A percentile compares a stretch with the other conserved stretches of the same genome.
Evolutionary conservation across 2,329 filamentous ascomycete species (phyloP).

Genomic region (Juglanconis oblonga): DNA sequence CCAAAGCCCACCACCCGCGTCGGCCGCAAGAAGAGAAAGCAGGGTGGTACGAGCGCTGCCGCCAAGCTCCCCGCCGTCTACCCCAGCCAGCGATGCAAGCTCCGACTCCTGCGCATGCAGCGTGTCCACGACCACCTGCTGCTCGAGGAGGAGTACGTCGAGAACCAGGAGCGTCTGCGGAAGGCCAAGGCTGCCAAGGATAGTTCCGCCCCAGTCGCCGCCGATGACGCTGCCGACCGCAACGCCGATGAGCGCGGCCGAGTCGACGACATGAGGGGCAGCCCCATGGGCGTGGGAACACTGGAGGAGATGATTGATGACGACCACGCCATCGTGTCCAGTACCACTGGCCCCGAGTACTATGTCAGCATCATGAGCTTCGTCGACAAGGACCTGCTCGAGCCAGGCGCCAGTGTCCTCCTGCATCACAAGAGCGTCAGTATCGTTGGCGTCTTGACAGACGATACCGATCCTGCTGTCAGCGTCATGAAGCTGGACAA

Average conservation of each 20-base stretch:
- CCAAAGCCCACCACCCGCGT: conserved; percentile 95
- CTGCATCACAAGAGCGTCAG: conserved; percentile 98
- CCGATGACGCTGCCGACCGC: conserved; percentile 74
- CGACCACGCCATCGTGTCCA: conserved; percentile 97
- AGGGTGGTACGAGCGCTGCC: conserved; percentile 85
- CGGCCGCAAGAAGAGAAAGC: conserved; percentile 98
- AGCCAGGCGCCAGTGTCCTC: conserved; percentile 92
- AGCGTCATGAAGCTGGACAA: conserved; percentile 99
- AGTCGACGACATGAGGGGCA: conserved; percentile 97
- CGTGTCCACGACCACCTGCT: conserved; percentile 96
- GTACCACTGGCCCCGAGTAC: conserved; percentile 95
- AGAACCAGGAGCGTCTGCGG: conserved; percentile 94
- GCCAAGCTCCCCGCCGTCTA: conserved; percentile 93
- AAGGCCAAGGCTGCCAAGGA: conserved; percentile 84
- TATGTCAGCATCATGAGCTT: conserved; percentile 99
- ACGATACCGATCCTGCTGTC: conserved; percentile 91
- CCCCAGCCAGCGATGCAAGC: conserved; percentile 95
- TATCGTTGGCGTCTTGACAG: conserved; percentile 93
- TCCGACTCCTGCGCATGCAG: conserved; percentile 96
- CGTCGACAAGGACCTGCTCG: conserved; percentile 96
- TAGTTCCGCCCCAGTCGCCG: conserved; percentile 60
- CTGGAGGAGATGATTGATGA: conserved; percentile 99
- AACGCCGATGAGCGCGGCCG: conserved; percentile 92
- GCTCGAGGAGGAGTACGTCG: conserved; percentile 96
- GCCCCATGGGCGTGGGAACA: conserved; percentile 97